Conservation (phyloP, 805 yeast genomes). For the Metschnikowia drakensbergensis region DNA sequence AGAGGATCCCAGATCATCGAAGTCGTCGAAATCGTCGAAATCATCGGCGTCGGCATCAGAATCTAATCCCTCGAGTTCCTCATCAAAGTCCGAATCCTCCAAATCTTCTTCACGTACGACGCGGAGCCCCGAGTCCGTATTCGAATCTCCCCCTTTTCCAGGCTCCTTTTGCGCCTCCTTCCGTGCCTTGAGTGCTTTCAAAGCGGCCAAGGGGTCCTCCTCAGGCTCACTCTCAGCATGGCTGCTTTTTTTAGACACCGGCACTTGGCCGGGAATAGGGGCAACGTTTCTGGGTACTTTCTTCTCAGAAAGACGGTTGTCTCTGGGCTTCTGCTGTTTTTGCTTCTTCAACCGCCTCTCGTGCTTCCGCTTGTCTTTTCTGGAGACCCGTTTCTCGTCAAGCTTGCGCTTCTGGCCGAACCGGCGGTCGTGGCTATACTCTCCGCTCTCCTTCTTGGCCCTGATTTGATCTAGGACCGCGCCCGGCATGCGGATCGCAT, state of each 20-base stretch:
- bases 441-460: conserved; percentile 40
- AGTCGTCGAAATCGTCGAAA: conserved; percentile 20
- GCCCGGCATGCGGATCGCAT: conserved; percentile 57
- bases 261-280: too few species aligned
- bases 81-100: conserved; percentile 16
- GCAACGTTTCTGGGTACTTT: neutral
- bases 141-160: neutral
- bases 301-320: neutral
- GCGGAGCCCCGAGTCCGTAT: conserved; percentile 4
- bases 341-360: conserved; percentile 32
- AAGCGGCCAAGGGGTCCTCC: conserved; percentile 16
- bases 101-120: conserved; percentile 18
- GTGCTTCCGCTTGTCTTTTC: conserved; percentile 36
- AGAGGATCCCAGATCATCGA: conserved; percentile 19
- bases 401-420: conserved; percentile 24
- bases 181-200: conserved; percentile 18
- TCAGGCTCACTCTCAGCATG: conserved; percentile 17
- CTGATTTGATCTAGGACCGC: conserved; percentile 49
- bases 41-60: neutral
- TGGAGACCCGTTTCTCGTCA: conserved; percentile 20
- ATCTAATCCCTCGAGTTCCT: neutral
- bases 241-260: neutral
- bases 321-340: conserved; percentile 14
- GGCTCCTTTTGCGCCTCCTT: conserved; percentile 6
- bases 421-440: conserved; percentile 35